Percentiles rank a stretch among this genome's conserved stretches.
Conservation (phyloP, 306 rosid genomes). For the Macrotyloma uniflorum region DNA sequence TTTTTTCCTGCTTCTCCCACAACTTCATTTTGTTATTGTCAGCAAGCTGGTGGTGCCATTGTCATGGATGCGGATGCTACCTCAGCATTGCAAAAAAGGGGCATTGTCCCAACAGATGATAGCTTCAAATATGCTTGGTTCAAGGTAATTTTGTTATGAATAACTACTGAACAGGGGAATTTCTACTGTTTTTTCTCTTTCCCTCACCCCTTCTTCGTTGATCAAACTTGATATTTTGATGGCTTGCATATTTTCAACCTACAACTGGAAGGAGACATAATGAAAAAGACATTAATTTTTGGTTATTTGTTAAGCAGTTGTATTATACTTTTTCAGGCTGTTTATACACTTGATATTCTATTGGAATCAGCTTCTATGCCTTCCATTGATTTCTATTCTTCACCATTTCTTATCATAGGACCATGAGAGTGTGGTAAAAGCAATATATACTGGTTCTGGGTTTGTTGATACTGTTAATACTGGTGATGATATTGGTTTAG, state of each 20-base stretch:
- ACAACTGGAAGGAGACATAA: neutral
- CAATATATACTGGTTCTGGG: constrained; percentile 85
- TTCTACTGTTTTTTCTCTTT: neutral
- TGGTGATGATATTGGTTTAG: constrained; percentile 70
- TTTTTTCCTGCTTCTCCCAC: constrained; percentile 8
- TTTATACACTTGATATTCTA: constrained; percentile 14
- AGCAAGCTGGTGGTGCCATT: constrained; percentile 96
- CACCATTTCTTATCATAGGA: constrained; percentile 55
- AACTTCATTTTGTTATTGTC: constrained; percentile 40
- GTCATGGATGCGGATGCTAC: constrained; percentile 95
- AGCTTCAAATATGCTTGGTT: constrained; percentile 79
- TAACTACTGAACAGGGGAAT: neutral
- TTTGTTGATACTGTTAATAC: constrained; percentile 61
- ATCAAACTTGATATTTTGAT: constrained; percentile 1
- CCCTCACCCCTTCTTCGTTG: neutral
- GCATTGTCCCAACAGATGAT: constrained; percentile 79
- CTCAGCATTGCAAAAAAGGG: constrained; percentile 72
- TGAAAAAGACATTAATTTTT: neutral
- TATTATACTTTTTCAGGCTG: constrained; percentile 3
- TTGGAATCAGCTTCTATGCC: constrained; percentile 16
- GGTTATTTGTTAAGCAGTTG: neutral
- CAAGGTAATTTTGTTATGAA: constrained; percentile 52
- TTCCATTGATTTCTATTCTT: constrained; percentile 31
- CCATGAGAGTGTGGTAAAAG: constrained; percentile 77
- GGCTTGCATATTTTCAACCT: neutral